phyloP scores from a whole-genome alignment of 768 basidiomycete genomes.

The Amanita brunnescens region DNA sequence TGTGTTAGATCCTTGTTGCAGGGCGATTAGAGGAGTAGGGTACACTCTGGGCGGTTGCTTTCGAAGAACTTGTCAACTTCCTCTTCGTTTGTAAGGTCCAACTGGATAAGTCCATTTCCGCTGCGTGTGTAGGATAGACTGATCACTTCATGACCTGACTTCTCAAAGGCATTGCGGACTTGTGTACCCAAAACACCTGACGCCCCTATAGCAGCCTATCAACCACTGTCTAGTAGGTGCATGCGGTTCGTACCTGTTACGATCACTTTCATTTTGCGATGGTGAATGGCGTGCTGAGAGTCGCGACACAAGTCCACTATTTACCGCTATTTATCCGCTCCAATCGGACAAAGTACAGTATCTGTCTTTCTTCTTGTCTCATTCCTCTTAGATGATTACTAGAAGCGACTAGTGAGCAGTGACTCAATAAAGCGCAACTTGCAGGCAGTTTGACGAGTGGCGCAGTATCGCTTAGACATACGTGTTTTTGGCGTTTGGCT shows the following conservation, averaged over 20 bases:
- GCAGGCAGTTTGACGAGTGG: no score
- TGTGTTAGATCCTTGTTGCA: background rate
- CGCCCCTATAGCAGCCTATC: slow-evolving; percentile 49
- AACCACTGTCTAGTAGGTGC: background rate
- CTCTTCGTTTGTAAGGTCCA: slow-evolving; percentile 59
- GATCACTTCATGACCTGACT: slow-evolving; percentile 35
- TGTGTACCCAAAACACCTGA: slow-evolving; percentile 87
- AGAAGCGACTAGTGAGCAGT: no score
- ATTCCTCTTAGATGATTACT: background rate
- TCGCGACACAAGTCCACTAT: no score
- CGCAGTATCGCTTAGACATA: no score
- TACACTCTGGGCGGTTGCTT: slow-evolving; percentile 62
- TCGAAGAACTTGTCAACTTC: slow-evolving; percentile 48
- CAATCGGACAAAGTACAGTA: no score
- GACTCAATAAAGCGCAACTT: no score
- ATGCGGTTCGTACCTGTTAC: slow-evolving; percentile 43
- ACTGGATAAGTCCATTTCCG: slow-evolving; percentile 37
- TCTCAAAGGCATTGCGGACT: slow-evolving; percentile 58
- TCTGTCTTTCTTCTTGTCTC: no score
- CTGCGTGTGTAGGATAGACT: slow-evolving; percentile 70
- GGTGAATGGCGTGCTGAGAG: background rate
- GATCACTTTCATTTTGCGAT: slow-evolving; percentile 35
- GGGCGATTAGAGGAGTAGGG: slow-evolving; percentile 18
- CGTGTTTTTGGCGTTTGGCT: no score
- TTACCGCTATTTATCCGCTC: no score